Evolutionary conservation across 1,284 basidiomycete species (phyloP).

Genomic region (Farysia itapuensis): DNA sequence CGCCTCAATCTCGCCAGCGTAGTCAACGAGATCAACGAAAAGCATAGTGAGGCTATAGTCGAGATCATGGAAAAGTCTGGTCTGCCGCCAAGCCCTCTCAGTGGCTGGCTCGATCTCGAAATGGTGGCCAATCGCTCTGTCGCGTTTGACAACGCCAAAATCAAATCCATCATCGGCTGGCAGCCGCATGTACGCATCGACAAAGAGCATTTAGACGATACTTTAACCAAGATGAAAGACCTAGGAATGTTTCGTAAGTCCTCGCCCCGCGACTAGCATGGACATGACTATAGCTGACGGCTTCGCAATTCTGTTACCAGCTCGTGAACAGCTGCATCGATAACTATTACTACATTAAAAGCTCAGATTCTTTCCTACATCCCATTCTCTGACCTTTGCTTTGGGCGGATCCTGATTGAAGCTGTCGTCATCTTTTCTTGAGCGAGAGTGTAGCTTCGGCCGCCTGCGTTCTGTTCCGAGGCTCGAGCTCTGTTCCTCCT

Average conservation of each 20-base stretch:
- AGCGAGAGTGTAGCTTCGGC: too few species aligned
- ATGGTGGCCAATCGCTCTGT: slow-evolving; percentile 26
- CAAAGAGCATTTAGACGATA: slow-evolving; percentile 7
- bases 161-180: slow-evolving; percentile 27
- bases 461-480: too few species aligned
- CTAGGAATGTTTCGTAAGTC: slow-evolving; percentile 12
- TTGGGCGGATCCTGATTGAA: background rate
- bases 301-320: background rate
- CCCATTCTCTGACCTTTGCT: slow-evolving; percentile 24
- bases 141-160: slow-evolving; percentile 31
- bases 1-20: slow-evolving; percentile 17
- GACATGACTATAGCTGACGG: background rate
- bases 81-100: slow-evolving; percentile 3
- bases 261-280: background rate
- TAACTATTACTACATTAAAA: slow-evolving; percentile 1
- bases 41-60: slow-evolving; percentile 17
- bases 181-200: slow-evolving; percentile 8
- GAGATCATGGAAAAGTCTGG: slow-evolving; percentile 9
- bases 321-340: background rate
- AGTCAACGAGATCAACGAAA: slow-evolving; percentile 45
- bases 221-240: slow-evolving; percentile 10
- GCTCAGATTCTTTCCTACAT: slow-evolving; percentile 15
- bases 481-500: background rate
- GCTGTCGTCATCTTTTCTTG: too few species aligned
- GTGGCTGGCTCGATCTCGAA: slow-evolving; percentile 20